These are phyloP conservation scores for Globisporangium cylindrosporum DNA, from an alignment of 352 stramenopile species.

Conservation along the genomic window DNA sequence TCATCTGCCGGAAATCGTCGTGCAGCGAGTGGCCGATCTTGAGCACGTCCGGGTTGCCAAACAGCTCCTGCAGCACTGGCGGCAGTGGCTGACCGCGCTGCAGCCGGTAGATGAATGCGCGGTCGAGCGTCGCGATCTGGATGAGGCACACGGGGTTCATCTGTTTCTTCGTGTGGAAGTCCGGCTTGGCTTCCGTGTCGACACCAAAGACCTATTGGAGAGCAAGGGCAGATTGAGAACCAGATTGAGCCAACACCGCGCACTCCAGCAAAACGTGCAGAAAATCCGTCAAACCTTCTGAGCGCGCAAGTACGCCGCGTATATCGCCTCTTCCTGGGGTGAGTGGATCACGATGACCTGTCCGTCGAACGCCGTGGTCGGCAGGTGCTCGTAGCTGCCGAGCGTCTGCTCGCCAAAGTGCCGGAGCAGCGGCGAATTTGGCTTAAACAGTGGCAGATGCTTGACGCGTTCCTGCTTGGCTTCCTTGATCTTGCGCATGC, in stretches of 20 bases:
- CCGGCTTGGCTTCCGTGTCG: conserved; percentile 78
- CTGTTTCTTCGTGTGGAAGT: conserved; percentile 51
- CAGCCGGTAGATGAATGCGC: conserved; percentile 72
- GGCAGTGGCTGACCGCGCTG: conserved; percentile 47
- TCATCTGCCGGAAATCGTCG: conserved; percentile 70
- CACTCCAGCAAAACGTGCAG: background rate
- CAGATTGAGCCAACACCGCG: background rate
- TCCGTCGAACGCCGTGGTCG: conserved; percentile 44
- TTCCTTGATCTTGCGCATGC: conserved; percentile 52
- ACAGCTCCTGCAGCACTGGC: conserved; percentile 51
- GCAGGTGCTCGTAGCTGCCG: conserved; percentile 49
- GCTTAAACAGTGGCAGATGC: conserved; percentile 68
- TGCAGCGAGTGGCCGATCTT: conserved; percentile 80
- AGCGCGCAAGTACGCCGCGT: conserved; percentile 44
- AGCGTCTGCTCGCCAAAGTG: conserved; percentile 51
- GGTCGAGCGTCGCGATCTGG: conserved; percentile 73
- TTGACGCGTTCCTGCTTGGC: conserved; percentile 49
- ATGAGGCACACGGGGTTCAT: conserved; percentile 76
- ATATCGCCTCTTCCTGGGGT: conserved; percentile 43
- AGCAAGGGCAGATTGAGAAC: background rate
- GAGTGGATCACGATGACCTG: conserved; percentile 65
- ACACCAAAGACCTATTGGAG: conserved; percentile 37
- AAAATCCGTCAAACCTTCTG: conserved; percentile 28
- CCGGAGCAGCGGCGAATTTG: conserved; percentile 46
- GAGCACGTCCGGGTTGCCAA: conserved; percentile 54